A percentile compares a stretch with the other conserved stretches of the same genome.
Conservation (phyloP, 495 filamentous ascomycete species). For the Aspergillus taichungensis region DNA sequence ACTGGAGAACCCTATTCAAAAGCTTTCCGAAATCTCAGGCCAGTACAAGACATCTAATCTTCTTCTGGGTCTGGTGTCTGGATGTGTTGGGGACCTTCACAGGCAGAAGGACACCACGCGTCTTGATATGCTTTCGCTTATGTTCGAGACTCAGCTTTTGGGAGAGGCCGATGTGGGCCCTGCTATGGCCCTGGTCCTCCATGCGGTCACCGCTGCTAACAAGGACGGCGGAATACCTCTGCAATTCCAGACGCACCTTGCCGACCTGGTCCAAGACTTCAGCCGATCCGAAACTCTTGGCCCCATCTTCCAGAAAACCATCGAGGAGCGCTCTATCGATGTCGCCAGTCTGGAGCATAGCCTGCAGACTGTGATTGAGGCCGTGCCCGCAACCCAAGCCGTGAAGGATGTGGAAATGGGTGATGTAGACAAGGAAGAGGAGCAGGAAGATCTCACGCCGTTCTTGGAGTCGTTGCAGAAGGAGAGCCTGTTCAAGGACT, state of each 20-base stretch:
- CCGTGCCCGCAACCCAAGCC: slow-evolving; percentile 25
- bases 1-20: slow-evolving; percentile 46
- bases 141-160: slow-evolving; percentile 54
- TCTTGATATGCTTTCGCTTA: slow-evolving; percentile 47
- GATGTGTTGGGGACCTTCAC: slow-evolving; percentile 53
- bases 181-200: slow-evolving; percentile 54
- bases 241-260: slow-evolving; percentile 52
- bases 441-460: slow-evolving; percentile 30
- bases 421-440: slow-evolving; percentile 25
- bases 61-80: slow-evolving; percentile 60
- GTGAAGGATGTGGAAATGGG: slow-evolving; percentile 48
- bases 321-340: slow-evolving; percentile 55
- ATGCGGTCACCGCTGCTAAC: slow-evolving; percentile 24
- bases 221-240: slow-evolving; percentile 30
- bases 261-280: slow-evolving; percentile 53
- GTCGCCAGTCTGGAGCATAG: slow-evolving; percentile 61
- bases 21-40: slow-evolving; percentile 51
- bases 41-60: slow-evolving; percentile 65
- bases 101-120: slow-evolving; percentile 49
- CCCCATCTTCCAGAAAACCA: slow-evolving; percentile 46
- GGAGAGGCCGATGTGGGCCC: slow-evolving; percentile 50
- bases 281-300: slow-evolving; percentile 44
- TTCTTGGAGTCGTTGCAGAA: slow-evolving; percentile 26
- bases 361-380: slow-evolving; percentile 55
- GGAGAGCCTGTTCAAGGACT: slow-evolving; percentile 19